Evolutionary conservation across 306 rosid genomes (phyloP), one percentile per base, ranked within the genome.

Genomic region (Prunus salicina): DNA sequence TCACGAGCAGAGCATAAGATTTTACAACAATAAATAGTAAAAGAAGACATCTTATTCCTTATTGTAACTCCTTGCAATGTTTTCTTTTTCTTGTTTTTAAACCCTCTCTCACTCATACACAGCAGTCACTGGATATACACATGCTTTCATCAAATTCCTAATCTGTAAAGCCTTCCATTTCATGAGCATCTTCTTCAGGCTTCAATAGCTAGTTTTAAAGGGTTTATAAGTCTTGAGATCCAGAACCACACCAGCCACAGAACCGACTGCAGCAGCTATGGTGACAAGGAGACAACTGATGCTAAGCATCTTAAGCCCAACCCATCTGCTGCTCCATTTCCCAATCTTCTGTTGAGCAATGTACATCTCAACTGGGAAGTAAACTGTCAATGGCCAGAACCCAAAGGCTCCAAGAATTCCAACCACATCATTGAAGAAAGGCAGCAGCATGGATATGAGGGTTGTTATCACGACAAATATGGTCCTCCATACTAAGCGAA

Each of bases 331-430:
- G 8, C 74, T 88, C 97, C 92, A 86, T 43, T 71, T 45, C 66
- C 67, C 71, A 45, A 91, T 86, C 80, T 83, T 88, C 84, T 86
- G 87, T 60, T 84, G 92, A 30, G 89, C 72, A 50, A 91, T 86
- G 73, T 87, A 89, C 97, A 91, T 89, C 53, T 89, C 97, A 5
- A 91, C 81, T 19, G 97, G 97, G 43, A 89, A 91, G 63, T 79
- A 91, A 49, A 91, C 91, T 1, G 94, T 86, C 19, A 91, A 77
- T 5, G 94, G 94, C 97, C 97, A 89, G 86, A 91, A 91, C 47
- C 92, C 94, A 30, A 89, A 88, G 67, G 97, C 92, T 50, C 97
- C 97, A 45, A 91, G 89, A 25, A 91, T 60, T 70, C 97, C 97
- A 64, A 91, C 94, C 7, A 91, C 86, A 61, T 91, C 94, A 18